Evolutionary conservation across 2,329 filamentous ascomycete genomes (phyloP), one percentile per base, ranked within the genome.

Genomic region (Neoscytalidium dimidiatum): DNA sequence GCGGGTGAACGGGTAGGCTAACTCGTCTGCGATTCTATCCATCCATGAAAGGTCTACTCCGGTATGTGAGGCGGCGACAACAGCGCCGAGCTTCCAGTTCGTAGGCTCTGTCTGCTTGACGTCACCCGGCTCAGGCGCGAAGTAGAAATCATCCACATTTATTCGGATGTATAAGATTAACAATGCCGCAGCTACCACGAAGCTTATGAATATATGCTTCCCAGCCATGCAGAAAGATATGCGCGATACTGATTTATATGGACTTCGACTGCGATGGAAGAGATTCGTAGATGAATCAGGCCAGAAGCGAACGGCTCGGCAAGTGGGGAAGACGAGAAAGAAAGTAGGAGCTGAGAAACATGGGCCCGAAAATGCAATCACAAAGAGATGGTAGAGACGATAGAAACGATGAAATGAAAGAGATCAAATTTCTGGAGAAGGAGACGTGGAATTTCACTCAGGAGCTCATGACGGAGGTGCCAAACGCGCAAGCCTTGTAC

Each of bases 401-500:
- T 41, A 29, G 46, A 29, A 51, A 29, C 23, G 26, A 51, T 51
- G 46, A 29, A 51, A 29, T 13, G 26, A 51, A 31, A 51, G 23
- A 3, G 9, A 9, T 8, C n/a, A 7, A 26, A n/a, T 4, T n/a
- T 28, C 13, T n/a, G 29, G 14, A 52, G 49, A 35, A 5, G 52
- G 13, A 43, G 17, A 43, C n/a, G 49, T 9, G 21, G 41, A 44
- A 31, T 46, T 60, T 38, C 23, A 14, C 46, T 49, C 56, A 60
- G 56, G 56, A 60, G 56, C 19, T 31, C 17, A 19, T 60, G 53
- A 31, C 35, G 23, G 21, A 58, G 56, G 56, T 43, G 56, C 46
- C 28, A 44, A 46, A 60, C 56, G 56, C 56, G 56, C 43, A 46
- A 52, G 49, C 49, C 29, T 52, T 19, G 8, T 23, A 60, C n/a